Conservation (phyloP, 2,329 filamentous ascomycete species). For the Amauroascus niger region DNA sequence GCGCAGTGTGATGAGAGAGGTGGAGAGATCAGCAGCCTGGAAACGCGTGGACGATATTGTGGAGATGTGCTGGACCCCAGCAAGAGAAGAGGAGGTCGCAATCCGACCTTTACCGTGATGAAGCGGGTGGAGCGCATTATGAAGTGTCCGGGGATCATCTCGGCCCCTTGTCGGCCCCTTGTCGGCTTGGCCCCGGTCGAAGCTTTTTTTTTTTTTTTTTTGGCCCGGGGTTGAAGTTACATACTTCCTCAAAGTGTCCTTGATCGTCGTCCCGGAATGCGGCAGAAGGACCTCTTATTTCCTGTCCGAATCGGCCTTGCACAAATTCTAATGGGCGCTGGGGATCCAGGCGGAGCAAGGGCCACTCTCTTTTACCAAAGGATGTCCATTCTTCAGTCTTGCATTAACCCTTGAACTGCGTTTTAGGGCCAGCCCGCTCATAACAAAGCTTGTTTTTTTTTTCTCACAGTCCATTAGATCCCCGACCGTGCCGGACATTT, state of each 20-base stretch:
- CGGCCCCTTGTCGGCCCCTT: background rate
- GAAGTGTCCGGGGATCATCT: background rate
- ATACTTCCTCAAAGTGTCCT: background rate
- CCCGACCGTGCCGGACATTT: too few relatives aligned
- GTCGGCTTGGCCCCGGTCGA: background rate
- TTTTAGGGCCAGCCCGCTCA: background rate
- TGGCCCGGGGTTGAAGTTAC: background rate
- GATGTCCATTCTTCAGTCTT: background rate
- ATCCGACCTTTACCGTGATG: background rate
- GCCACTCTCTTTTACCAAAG: background rate
- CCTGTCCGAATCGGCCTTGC: background rate
- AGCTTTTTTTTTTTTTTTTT: too few relatives aligned
- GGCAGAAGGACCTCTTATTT: background rate
- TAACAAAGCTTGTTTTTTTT: background rate
- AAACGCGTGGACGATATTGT: too few relatives aligned
- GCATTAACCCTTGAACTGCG: background rate
- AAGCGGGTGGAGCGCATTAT: background rate
- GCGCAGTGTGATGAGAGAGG: background rate
- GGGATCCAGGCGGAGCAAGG: background rate
- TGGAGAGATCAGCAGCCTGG: background rate
- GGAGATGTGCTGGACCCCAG: too few relatives aligned
- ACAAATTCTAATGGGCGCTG: background rate
- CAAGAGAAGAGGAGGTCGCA: background rate
- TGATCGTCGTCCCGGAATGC: background rate
- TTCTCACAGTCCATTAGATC: too few relatives aligned